These are phyloP conservation scores for Sporothrix phasma DNA, from an alignment of 2,329 filamentous ascomycete genomes.

Conservation along the genomic window DNA sequence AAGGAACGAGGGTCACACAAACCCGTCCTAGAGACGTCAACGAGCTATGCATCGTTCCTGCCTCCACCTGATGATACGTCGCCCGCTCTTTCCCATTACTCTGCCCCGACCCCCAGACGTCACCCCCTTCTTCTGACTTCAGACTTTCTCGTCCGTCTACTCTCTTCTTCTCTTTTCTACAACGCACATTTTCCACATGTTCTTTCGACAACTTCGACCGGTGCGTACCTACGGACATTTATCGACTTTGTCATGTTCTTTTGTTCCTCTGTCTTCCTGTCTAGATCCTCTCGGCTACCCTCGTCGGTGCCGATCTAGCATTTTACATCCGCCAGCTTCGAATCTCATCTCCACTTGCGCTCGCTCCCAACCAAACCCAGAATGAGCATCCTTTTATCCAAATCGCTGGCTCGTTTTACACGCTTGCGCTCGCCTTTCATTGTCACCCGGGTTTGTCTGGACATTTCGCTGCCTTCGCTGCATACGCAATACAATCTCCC, in stretches of 20 bases:
- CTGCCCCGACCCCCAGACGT: neutral
- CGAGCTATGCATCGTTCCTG: neutral
- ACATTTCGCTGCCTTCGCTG: constrained; percentile 11
- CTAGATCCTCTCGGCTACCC: neutral
- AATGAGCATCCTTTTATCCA: neutral
- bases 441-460: neutral
- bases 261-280: neutral
- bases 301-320: neutral
- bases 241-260: neutral
- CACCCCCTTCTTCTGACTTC: neutral
- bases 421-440: neutral
- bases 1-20: neutral
- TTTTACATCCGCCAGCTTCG: neutral
- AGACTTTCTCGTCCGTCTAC: neutral
- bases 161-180: neutral
- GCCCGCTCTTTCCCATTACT: neutral
- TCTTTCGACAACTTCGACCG: neutral
- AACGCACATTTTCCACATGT: neutral
- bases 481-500: constrained; percentile 10
- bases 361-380: neutral
- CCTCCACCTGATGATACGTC: neutral
- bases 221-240: neutral
- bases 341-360: neutral
- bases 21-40: neutral
- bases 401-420: neutral